Evolutionary conservation across 768 basidiomycete genomes (phyloP).

Genomic region (Strobilomyces dryophilus): DNA sequence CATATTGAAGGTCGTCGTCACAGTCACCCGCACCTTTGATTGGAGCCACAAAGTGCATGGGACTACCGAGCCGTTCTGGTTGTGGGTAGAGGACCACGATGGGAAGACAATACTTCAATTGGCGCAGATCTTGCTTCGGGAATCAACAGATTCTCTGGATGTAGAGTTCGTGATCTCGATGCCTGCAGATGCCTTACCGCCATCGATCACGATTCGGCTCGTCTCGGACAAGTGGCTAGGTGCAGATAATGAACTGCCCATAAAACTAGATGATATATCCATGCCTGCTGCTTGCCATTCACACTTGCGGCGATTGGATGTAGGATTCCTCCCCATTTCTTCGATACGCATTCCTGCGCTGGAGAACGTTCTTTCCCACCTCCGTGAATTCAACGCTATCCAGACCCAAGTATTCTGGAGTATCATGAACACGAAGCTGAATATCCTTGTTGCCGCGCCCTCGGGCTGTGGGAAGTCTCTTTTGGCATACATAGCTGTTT

Average conservation of each 20-base stretch:
- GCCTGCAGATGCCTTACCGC: slow-evolving; percentile 50
- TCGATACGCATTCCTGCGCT: slow-evolving; percentile 44
- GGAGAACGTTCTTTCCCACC: slow-evolving; percentile 39
- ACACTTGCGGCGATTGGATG: slow-evolving; percentile 60
- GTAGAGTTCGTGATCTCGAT: slow-evolving; percentile 82
- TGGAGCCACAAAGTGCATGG: slow-evolving; percentile 82
- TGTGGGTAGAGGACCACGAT: slow-evolving; percentile 90
- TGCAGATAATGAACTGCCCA: slow-evolving; percentile 67
- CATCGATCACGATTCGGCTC: slow-evolving; percentile 68
- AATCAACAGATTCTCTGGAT: slow-evolving; percentile 53
- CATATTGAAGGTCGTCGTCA: slow-evolving; percentile 71
- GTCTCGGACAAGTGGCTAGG: slow-evolving; percentile 94
- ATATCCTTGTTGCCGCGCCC: slow-evolving; percentile 75
- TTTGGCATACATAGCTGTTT: slow-evolving; percentile 63
- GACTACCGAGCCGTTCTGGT: slow-evolving; percentile 80
- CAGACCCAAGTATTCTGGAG: slow-evolving; percentile 92
- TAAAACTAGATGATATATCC: slow-evolving; percentile 62
- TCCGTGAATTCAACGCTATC: slow-evolving; percentile 70
- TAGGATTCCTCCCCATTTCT: slow-evolving; percentile 68
- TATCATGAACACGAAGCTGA: slow-evolving; percentile 58
- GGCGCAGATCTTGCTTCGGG: slow-evolving; percentile 66
- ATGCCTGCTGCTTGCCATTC: slow-evolving; percentile 66
- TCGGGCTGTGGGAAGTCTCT: slow-evolving; percentile 78
- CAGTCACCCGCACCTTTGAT: slow-evolving; percentile 61
- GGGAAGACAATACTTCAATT: slow-evolving; percentile 82